Evolutionary conservation across 345 rosid genomes (phyloP).

Genomic region (Iberis pinnata): DNA sequence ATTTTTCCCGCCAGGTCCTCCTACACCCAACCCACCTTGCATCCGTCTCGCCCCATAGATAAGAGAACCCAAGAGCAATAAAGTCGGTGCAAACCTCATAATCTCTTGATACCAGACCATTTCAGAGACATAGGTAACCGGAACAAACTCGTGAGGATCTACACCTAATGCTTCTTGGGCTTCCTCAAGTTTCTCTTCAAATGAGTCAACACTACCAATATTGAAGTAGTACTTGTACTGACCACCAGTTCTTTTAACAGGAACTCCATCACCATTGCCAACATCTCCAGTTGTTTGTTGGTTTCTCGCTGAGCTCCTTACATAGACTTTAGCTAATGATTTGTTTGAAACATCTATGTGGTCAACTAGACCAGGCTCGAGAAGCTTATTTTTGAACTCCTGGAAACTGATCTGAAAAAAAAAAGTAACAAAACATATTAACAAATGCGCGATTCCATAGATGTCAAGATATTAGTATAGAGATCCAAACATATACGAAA

Average conservation of each 20-base stretch:
- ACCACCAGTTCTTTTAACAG: conserved; percentile 45
- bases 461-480: not conserved
- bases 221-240: conserved; percentile 69
- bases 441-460: no score
- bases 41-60: conserved; percentile 62
- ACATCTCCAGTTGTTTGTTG: conserved; percentile 37
- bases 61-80: conserved; percentile 62
- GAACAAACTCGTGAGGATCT: conserved; percentile 69
- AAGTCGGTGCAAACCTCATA: conserved; percentile 75
- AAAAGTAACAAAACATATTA: not conserved
- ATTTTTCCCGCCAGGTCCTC: conserved; percentile 75
- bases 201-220: conserved; percentile 86
- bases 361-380: conserved; percentile 94
- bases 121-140: conserved; percentile 71
- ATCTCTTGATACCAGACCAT: conserved; percentile 72
- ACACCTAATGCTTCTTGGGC: conserved; percentile 74
- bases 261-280: conserved; percentile 25
- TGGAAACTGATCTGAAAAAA: conserved; percentile 85
- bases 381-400: conserved; percentile 88
- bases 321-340: conserved; percentile 84
- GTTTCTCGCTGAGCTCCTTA: conserved; percentile 43
- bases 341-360: conserved; percentile 81
- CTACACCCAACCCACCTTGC: conserved; percentile 83
- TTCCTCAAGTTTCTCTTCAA: conserved; percentile 93
- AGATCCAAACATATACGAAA: not conserved